Percentiles rank a stretch among this genome's conserved stretches.
phyloP scores from a whole-genome alignment of 257 asterid species.

The Nicotiana noctiflora region DNA sequence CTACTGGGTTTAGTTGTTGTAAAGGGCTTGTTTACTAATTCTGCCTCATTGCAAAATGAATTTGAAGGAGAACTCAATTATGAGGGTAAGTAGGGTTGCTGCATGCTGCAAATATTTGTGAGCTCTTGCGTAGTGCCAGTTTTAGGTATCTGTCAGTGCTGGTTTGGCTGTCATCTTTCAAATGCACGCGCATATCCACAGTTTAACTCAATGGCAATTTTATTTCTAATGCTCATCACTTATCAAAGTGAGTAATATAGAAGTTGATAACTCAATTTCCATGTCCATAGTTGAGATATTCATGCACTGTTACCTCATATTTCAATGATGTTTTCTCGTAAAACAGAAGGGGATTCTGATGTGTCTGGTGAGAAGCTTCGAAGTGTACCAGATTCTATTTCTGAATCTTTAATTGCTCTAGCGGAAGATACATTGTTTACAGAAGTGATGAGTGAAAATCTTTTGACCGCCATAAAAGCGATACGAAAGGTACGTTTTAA shows the following conservation, averaged over 20 bases:
- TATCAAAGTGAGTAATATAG: not conserved
- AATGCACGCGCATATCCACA: not conserved
- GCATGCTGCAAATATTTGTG: not conserved
- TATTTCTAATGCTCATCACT: not conserved
- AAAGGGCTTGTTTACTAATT: not conserved
- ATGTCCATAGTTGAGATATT: not conserved
- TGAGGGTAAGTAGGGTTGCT: not conserved
- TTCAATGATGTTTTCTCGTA: constrained; percentile 1
- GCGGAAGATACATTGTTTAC: constrained; percentile 41
- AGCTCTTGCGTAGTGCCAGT: not conserved
- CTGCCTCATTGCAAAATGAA: not conserved
- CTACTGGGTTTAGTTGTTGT: no score
- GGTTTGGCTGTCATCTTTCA: not conserved
- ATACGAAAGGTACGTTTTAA: constrained; percentile 53
- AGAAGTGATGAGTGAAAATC: constrained; percentile 74
- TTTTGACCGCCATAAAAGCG: constrained; percentile 52
- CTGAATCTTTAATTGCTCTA: constrained; percentile 80
- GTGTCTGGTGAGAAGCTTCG: constrained; percentile 40
- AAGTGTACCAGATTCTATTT: constrained; percentile 65
- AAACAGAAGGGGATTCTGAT: constrained; percentile 71
- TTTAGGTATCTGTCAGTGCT: not conserved
- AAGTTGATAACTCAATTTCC: not conserved
- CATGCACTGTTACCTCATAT: not conserved
- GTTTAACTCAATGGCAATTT: not conserved
- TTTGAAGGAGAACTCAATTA: not conserved